Base-by-base conservation (phyloP, 495 filamentous ascomycete species). In the Extremus antarcticus region DNA sequence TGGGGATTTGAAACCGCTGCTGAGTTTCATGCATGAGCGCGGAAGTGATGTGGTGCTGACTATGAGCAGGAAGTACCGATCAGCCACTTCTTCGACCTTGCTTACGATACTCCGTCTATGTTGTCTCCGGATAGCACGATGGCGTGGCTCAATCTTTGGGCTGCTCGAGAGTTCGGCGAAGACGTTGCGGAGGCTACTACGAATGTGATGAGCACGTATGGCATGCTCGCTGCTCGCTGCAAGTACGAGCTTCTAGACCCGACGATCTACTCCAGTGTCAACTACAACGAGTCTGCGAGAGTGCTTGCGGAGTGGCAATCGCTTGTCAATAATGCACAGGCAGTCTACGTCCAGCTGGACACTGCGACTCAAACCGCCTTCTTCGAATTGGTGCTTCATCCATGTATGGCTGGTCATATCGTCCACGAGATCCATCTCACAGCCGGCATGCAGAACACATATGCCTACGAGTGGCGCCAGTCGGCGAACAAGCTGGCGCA, bases 371-470 rank as follows among this genome's bases (percentile, higher is more conserved):
- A 81, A 60, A 66, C 79, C 3, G 72, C 84, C 1, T 87, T 83
- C 63, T 90, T 85, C 63, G 73, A 90, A 65, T 79, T 85, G 63
- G 71, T 88, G 2, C 70, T 86, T 2, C 84, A 90, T 54, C 83
- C 85, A 0, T 73, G 79, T 9, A 73, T 79, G 13, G 82, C 80
- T 4, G 84, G 78, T 11, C 73, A 78, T 50, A 80, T 79, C 39
- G 69, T 83, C 40, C 72, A 82, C 53, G 70, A 80, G 54, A 77
- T 89, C 46, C 73, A 84, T 56, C 75, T 87, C 43, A 73, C 71
- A 8, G 74, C 75, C 2, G 83, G 74, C 0, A 77, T 71, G 64
- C 87, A 88, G 60, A 73, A 72, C 48, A 72, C 85, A 7, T 83
- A 82, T 58, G 77, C 79, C 2, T 70, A 70, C 17, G 84, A 89